Conservation (phyloP, 192 early-diverging fungal genomes). For the Backusella parvicylindrica region DNA sequence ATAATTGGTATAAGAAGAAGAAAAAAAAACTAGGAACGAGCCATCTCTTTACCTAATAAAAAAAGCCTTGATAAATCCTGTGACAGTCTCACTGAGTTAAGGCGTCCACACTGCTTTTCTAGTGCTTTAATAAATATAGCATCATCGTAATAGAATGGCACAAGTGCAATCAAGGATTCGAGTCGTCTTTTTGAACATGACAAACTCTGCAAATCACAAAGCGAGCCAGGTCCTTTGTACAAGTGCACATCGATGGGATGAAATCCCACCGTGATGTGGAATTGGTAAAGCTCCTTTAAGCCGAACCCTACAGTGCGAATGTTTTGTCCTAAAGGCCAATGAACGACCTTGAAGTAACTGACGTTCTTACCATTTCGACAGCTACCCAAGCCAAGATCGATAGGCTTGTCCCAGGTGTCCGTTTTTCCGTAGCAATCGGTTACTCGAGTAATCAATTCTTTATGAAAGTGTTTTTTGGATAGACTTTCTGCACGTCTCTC, state of each 20-base stretch:
- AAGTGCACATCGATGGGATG: slow-evolving; percentile 17
- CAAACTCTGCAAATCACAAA: not conserved
- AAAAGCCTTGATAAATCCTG: not conserved
- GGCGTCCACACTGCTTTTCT: not conserved
- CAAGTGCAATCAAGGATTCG: not conserved
- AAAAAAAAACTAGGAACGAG: not conserved
- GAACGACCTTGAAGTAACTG: slow-evolving; percentile 16
- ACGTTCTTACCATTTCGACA: not conserved
- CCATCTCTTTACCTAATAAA: not conserved
- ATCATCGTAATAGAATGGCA: not conserved
- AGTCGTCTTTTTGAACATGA: not conserved
- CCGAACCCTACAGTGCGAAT: slow-evolving; percentile 3
- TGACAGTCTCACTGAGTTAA: not conserved
- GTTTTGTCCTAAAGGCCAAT: slow-evolving; percentile 27
- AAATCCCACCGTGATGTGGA: slow-evolving; percentile 30
- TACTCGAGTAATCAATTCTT: not conserved
- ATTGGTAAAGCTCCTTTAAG: not conserved
- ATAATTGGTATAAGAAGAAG: not conserved
- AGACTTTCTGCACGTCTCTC: not conserved
- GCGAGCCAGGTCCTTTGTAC: slow-evolving; percentile 23
- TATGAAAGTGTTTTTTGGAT: not conserved
- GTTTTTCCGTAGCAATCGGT: not conserved
- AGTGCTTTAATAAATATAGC: not conserved
- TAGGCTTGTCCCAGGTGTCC: slow-evolving; percentile 15
- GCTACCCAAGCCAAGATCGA: slow-evolving; percentile 20